These are phyloP conservation scores for Bathelium albidoporum DNA, from an alignment of 495 filamentous ascomycete genomes.

Conservation along the genomic window DNA sequence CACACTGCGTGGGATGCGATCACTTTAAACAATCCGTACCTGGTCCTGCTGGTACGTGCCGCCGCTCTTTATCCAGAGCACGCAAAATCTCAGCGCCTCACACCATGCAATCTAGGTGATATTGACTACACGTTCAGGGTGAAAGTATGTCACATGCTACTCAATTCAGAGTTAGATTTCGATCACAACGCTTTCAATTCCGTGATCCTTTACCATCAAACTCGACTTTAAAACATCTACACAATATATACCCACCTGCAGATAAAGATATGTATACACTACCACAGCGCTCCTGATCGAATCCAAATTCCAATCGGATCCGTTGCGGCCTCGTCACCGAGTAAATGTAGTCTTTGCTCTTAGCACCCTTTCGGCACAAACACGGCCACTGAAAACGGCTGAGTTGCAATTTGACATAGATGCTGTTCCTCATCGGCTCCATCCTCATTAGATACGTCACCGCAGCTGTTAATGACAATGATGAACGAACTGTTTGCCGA, in stretches of 20 bases:
- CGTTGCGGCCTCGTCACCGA: constrained; percentile 24
- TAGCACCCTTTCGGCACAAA: constrained; percentile 89
- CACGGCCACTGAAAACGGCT: constrained; percentile 63
- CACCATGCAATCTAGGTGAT: too few species aligned
- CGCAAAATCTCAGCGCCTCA: too few species aligned
- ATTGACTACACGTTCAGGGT: too few species aligned
- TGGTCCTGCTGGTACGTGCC: background rate
- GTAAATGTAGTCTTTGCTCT: constrained; percentile 36
- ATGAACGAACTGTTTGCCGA: background rate
- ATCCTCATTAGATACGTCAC: background rate
- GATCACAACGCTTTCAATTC: too few species aligned
- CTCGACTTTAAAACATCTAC: too few species aligned
- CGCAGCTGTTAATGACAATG: background rate
- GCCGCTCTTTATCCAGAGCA: too few species aligned
- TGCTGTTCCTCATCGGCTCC: constrained; percentile 44
- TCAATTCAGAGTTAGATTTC: too few species aligned
- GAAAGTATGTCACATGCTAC: too few species aligned
- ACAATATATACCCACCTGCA: too few species aligned
- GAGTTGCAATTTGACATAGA: constrained; percentile 99
- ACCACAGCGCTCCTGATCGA: background rate
- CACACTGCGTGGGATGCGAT: background rate
- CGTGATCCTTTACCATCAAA: too few species aligned
- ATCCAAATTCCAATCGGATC: background rate
- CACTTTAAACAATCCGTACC: too few species aligned
- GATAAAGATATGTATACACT: background rate